phyloP scores from a whole-genome alignment of 306 rosid genomes.

The Rubus idaeus region DNA sequence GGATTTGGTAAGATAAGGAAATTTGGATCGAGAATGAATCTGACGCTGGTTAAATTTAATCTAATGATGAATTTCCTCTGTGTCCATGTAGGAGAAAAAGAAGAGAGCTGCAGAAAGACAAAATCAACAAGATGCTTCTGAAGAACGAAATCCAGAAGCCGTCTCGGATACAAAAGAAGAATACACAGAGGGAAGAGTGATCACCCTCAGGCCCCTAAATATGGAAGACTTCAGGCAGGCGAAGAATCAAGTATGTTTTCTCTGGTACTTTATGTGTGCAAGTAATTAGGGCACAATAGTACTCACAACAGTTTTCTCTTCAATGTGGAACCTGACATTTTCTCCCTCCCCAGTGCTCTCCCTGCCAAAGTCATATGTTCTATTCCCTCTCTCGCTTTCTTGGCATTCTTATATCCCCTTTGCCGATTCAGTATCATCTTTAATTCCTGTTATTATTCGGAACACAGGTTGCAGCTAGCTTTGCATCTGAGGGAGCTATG shows the following conservation, averaged over 20 bases:
- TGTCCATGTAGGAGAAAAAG: slow-evolving; percentile 54
- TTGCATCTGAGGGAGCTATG: slow-evolving; percentile 78
- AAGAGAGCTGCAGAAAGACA: slow-evolving; percentile 40
- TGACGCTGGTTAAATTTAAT: no score
- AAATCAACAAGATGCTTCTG: slow-evolving; percentile 21
- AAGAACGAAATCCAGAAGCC: slow-evolving; percentile 22
- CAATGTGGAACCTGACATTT: background rate
- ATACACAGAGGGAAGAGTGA: slow-evolving; percentile 51
- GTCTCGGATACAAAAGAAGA: slow-evolving; percentile 28
- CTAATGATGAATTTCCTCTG: background rate
- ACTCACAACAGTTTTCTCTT: background rate
- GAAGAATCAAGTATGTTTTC: slow-evolving; percentile 61
- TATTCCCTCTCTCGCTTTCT: background rate
- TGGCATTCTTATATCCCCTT: background rate
- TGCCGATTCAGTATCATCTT: background rate
- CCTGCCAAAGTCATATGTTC: background rate
- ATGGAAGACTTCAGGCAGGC: slow-evolving; percentile 86
- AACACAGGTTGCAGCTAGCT: slow-evolving; percentile 83
- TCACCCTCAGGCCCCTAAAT: slow-evolving; percentile 74
- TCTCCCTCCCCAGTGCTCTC: background rate
- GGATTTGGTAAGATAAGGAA: slow-evolving; percentile 48
- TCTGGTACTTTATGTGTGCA: background rate
- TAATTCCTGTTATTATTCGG: slow-evolving; percentile 20
- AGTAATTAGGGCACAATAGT: background rate
- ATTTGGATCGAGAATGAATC: background rate